A percentile compares a stretch with the other conserved stretches of the same genome.
Evolutionary conservation across 495 filamentous ascomycete genomes (phyloP).

Genomic region (Penicillium canariense): DNA sequence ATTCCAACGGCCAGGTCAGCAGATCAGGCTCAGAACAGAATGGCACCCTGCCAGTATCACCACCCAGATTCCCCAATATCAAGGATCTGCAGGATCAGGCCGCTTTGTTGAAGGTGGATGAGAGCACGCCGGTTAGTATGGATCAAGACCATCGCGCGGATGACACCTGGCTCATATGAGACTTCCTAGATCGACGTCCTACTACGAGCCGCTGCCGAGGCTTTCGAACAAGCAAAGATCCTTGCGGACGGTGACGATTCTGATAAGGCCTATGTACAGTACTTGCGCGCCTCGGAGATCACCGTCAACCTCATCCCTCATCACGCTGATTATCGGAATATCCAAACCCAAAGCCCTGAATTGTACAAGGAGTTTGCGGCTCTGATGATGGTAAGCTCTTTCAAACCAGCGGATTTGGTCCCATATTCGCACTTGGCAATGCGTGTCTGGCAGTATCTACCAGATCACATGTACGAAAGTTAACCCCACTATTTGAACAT

Average conservation of each 20-base stretch:
- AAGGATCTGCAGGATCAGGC: constrained; percentile 64
- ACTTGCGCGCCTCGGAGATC: constrained; percentile 75
- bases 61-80: constrained; percentile 62
- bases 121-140: constrained; percentile 41
- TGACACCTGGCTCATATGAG: constrained; percentile 18
- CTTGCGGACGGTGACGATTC: constrained; percentile 49
- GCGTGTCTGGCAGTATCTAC: background rate
- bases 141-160: background rate
- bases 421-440: background rate
- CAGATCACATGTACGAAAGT: background rate
- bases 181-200: constrained; percentile 33
- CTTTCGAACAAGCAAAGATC: constrained; percentile 33
- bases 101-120: constrained; percentile 39
- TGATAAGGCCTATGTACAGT: constrained; percentile 72
- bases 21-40: constrained; percentile 28
- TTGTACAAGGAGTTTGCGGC: constrained; percentile 44
- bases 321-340: constrained; percentile 60
- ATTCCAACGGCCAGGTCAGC: constrained; percentile 27
- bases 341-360: constrained; percentile 30
- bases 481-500: constrained; percentile 8
- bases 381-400: constrained; percentile 38
- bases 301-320: constrained; percentile 69
- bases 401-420: background rate
- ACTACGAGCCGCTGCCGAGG: constrained; percentile 34
- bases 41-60: constrained; percentile 18